Evolutionary conservation across 2,329 filamentous ascomycete genomes (phyloP).

Genomic region (Arthrobotrys entomopaga): DNA sequence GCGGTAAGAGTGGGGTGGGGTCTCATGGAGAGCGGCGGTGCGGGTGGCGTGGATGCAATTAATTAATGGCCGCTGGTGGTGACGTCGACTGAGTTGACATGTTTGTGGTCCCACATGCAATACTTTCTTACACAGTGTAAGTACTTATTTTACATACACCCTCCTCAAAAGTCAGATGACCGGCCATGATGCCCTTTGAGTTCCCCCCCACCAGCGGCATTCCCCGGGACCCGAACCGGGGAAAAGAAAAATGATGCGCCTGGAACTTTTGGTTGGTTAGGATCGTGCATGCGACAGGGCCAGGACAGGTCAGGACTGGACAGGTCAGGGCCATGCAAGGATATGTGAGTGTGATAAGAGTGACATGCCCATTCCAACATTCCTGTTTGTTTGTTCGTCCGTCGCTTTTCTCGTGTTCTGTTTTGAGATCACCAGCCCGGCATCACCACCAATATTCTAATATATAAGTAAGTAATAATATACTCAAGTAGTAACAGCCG

Average conservation of each 20-base stretch:
- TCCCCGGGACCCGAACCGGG: slow-evolving; percentile 1
- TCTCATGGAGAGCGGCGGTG: not conserved
- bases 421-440: slow-evolving; percentile 30
- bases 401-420: slow-evolving; percentile 28
- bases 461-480: too few relatives aligned
- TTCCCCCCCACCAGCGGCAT: not conserved
- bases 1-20: too few relatives aligned
- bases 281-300: slow-evolving; percentile 41
- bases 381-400: not conserved
- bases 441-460: not conserved
- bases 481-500: too few relatives aligned
- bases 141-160: not conserved
- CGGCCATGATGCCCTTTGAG: slow-evolving; percentile 1
- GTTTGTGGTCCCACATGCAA: not conserved
- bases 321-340: too few relatives aligned
- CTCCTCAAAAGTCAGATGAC: not conserved
- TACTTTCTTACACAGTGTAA: too few relatives aligned
- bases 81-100: not conserved
- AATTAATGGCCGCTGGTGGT: slow-evolving; percentile 10
- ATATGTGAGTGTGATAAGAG: too few relatives aligned
- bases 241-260: not conserved
- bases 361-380: slow-evolving; percentile 29
- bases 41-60: slow-evolving; percentile 14
- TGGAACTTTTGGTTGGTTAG: slow-evolving; percentile 24
- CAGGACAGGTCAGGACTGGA: slow-evolving; percentile 2